Base-by-base conservation (phyloP, 2,329 filamentous ascomycete species). In the Claviceps fusiformis region DNA sequence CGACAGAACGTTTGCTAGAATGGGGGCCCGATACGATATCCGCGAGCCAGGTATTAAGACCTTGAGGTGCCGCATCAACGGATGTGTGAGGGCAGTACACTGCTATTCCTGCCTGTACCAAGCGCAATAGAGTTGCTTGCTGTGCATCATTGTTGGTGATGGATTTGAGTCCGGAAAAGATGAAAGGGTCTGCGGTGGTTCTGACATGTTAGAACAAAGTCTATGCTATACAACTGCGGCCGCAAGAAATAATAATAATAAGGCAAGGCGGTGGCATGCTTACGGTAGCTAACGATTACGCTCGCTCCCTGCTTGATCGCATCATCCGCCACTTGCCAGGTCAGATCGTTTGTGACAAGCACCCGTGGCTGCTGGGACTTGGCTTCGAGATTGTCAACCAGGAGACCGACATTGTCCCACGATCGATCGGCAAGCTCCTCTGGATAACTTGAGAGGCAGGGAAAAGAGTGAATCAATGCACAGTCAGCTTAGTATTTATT, bases 21-120 rank as follows among this genome's bases (percentile, higher is more conserved):
- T 67, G 67, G 51, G 64, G 62, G 10, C 82, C 83, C 2, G 85
- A 83, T 24, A 96, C 81, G 51, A 95, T 85, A 65, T 95, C 87
- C 57, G 89, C 89, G 10, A 98, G 83, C 92, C 92, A 98, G 68
- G 95, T 89, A 65, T 91, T 95, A 62, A 98, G 81, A 4, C 93
- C 93, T 19, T 84, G 82, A 0, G 83, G 81, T 0, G 88, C 88
- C 44, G 89, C 89, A 70, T 98, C 93, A 47, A 97, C 82, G 15
- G 93, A 92, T 0, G 93, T 98, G 71, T 98, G 93, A 0, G 93
- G 93, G 60, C 86, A 90, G 75, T 97, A 98, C 55, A 98, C 90
- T 60, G 90, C 95, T 63, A 98, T 89, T 41, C 92, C 91, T 68
- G 87, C 83, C 59, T 88, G 86, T 50, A 86, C 87, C 13, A 98